Percentiles rank a stretch among this genome's conserved stretches.
Conservation (phyloP, 2,329 filamentous ascomycete species). For the Aspergillus texensis region DNA sequence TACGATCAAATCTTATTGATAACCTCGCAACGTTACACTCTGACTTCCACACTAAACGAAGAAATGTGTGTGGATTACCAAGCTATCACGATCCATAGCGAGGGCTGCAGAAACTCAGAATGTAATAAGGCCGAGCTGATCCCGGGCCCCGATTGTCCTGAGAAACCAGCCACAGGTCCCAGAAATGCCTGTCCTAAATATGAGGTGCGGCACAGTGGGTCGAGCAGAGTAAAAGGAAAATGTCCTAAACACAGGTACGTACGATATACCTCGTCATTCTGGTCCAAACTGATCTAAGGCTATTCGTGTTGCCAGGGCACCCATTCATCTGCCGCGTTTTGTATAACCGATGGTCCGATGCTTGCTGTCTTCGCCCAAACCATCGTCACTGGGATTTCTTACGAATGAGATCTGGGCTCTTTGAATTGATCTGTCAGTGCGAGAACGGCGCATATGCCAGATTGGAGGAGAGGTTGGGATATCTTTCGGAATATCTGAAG, state of each 20-base stretch:
- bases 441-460: neutral
- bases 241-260: neutral
- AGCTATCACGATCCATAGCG: neutral
- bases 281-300: neutral
- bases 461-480: neutral
- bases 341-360: neutral
- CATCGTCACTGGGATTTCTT: neutral
- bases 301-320: neutral
- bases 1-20: neutral
- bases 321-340: neutral
- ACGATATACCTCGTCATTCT: neutral
- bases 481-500: neutral
- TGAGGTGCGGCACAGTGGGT: neutral
- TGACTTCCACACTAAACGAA: neutral
- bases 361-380: no score
- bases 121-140: neutral
- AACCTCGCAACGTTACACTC: neutral
- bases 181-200: neutral
- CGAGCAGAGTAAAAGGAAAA: neutral
- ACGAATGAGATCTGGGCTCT: neutral
- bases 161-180: neutral
- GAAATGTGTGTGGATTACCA: neutral
- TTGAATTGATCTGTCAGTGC: accelerated
- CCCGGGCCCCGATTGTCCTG: neutral
- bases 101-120: neutral